phyloP scores from a whole-genome alignment of 495 filamentous ascomycete genomes.

The Talaromyces ruber region DNA sequence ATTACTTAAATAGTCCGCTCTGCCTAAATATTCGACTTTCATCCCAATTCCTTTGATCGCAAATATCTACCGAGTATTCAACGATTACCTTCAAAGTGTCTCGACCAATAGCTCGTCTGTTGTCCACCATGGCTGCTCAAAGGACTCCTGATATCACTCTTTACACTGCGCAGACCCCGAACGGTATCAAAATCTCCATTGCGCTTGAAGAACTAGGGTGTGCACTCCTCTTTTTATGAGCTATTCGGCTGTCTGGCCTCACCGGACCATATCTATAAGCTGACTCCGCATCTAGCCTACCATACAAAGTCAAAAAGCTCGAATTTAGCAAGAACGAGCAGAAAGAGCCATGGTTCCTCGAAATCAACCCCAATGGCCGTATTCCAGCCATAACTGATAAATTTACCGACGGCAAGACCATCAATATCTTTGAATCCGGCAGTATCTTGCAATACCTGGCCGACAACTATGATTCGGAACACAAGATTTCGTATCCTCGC shows the following conservation, averaged over 20 bases:
- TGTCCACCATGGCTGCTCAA: neutral
- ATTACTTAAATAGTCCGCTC: neutral
- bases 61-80: neutral
- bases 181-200: slow-evolving; percentile 71
- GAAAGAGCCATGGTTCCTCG: slow-evolving; percentile 82
- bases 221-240: neutral
- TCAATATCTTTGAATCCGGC: slow-evolving; percentile 76
- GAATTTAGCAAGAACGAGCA: slow-evolving; percentile 65
- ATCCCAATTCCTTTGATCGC: neutral
- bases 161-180: slow-evolving; percentile 45
- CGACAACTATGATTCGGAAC: slow-evolving; percentile 68
- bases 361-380: slow-evolving; percentile 90
- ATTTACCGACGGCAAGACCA: slow-evolving; percentile 59
- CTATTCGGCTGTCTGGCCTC: neutral
- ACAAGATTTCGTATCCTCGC: slow-evolving; percentile 75
- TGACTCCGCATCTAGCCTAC: slow-evolving; percentile 23
- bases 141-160: slow-evolving; percentile 34
- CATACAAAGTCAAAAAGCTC: slow-evolving; percentile 61
- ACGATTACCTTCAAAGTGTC: neutral
- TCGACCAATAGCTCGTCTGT: neutral
- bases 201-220: slow-evolving; percentile 78
- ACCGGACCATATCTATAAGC: neutral
- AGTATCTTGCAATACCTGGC: slow-evolving; percentile 82
- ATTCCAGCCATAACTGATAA: slow-evolving; percentile 87
- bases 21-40: neutral